Evolutionary conservation across 371 early-diverging fungal genomes (phyloP), one percentile per base, ranked within the genome.

Genomic region (Mortierella sp.): DNA sequence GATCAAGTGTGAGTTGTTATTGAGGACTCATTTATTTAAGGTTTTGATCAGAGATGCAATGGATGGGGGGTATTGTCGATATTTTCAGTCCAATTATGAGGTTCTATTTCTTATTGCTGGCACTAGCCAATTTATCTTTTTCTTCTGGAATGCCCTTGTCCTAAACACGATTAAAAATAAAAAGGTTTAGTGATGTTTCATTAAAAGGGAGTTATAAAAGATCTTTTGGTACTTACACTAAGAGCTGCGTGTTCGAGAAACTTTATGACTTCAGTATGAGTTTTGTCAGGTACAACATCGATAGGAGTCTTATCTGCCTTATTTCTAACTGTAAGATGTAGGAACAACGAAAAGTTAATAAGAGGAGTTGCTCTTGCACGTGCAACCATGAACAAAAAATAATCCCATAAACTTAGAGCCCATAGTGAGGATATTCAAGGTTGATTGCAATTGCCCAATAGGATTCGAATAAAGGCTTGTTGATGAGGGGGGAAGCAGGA

Each of bases 261-360:
- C n/a, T 49, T 40, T 59, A 62, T 72, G 60, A 78, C 70, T 0
- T 64, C 73, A 15, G 28, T 40, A 62, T 78, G 79, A 31, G 79
- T 70, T 29, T 61, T 35, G 28, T 51, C 34, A 12, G 79, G 73
- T 28, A 70, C 73, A 12, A 65, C 57, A 28, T 78, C 79, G 9
- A 23, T 35, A 26, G 73, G 57, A 3, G 63, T 78, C 63, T 78
- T 69, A 47, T 66, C 57, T 32, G 43, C 10, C 64, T 69, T 78
- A 70, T 78, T 78, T n/a, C 58, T 37, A 34, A 78, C 79, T 78
- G 65, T 59, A 15, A 43, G 22, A 15, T n/a, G 26, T 23, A 2
- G 4, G 32, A 32, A 34, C 8, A 64, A 29, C 5, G 31, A 29
- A 40, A 12, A 8, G 47, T 19, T 43, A 47, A 53, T 53, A 37